Evolutionary conservation across 2,329 filamentous ascomycete species (phyloP).

Genomic region (Madurella fahalii): DNA sequence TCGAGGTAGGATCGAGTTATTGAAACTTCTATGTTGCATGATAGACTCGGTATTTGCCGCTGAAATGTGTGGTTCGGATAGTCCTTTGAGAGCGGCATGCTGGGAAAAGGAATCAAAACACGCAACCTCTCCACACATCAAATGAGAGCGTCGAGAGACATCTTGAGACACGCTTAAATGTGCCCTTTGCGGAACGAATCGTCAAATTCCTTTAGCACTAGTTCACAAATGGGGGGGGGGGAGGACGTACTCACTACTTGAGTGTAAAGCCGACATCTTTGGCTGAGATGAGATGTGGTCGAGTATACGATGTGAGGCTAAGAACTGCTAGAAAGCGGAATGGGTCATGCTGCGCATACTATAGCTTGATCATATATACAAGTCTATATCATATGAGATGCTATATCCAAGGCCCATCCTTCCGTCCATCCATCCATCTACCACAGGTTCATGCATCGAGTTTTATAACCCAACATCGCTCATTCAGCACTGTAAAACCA

Average conservation of each 20-base stretch:
- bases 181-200: no score
- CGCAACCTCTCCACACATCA: neutral
- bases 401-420: neutral
- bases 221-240: no score
- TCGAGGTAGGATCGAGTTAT: neutral
- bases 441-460: neutral
- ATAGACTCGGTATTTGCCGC: constrained; percentile 6
- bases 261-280: no score
- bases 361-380: neutral
- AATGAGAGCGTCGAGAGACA: neutral
- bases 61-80: neutral
- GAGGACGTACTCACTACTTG: no score
- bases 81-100: neutral
- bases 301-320: no score
- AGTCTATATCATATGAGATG: neutral
- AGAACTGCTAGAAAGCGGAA: no score
- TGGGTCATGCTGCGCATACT: no score
- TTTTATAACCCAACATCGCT: no score
- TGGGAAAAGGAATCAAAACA: neutral
- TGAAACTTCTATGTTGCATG: constrained; percentile 1
- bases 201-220: no score
- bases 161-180: neutral
- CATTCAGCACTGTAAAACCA: no score
- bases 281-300: no score
- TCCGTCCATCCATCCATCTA: neutral